Base-by-base conservation (phyloP, 2,329 filamentous ascomycete species). In the Pestalotiopsis sp. region DNA sequence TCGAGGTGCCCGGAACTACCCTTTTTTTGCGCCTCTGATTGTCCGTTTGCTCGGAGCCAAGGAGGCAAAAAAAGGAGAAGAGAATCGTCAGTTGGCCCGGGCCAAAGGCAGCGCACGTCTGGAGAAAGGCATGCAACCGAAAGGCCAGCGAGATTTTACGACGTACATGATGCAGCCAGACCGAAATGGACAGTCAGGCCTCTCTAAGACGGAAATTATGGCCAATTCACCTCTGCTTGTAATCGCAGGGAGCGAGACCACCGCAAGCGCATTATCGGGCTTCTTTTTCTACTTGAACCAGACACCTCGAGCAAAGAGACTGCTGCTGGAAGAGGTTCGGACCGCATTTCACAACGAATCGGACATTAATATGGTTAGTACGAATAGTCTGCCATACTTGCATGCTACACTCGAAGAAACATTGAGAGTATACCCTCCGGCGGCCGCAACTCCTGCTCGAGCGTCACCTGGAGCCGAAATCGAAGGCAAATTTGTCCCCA, bases 391-490 rank as follows among this genome's bases (percentile, higher is more conserved):
- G 11, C 55, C 48, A 20, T 68, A 66, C 38, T 44, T 68, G 24
- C 52, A 57, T n/a, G 59, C 64, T 6, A 35, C 24, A 4, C n/a
- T 68, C 7, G 67, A 68, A n/a, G 67, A 68, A n/a, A 60, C 64
- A 3, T 38, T 68, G 39, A 55, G 67, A 20, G 24, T 66, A 4
- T 66, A 66, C 40, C 67, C 64, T 20, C 59, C 67, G 2, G 64
- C 40, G 39, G 44, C 59, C 2, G 22, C 44, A 4, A 74, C 76
- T 3, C 70, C 74, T 9, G 72, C 76, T 1, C 72, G 77, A 13
- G 66, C 74, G 11, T 75, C 72, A n/a, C 76, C 75, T 5, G 72
- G 70, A n/a, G 70, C 66, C 13, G 48, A 57, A n/a, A 69, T 70
- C 14, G 71, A 70, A 24, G 70, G 70, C 20, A 30, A 64, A 1